Conservation (phyloP, 2,329 filamentous ascomycete species). For the Elsinoe ampelina region DNA sequence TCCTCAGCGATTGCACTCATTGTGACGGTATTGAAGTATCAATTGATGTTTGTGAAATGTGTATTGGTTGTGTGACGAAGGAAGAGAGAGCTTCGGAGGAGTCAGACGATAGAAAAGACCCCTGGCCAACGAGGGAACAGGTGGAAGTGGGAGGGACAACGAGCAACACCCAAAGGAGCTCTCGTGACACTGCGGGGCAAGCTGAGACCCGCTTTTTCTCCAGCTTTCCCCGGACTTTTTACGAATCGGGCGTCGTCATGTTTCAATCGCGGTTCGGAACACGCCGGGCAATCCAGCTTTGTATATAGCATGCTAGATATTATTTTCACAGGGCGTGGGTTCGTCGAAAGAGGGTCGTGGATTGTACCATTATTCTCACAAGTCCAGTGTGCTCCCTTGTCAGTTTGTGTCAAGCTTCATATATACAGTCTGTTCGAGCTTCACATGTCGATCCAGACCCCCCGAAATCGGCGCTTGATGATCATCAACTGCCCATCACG, state of each 20-base stretch:
- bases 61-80: not conserved
- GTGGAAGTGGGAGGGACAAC: not conserved
- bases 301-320: not conserved
- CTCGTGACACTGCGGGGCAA: conserved; percentile 12
- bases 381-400: not conserved
- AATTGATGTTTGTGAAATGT: conserved; percentile 14
- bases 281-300: not conserved
- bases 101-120: not conserved
- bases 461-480: not conserved
- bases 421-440: not conserved
- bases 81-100: conserved; percentile 4
- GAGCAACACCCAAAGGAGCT: not conserved
- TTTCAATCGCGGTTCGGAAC: conserved; percentile 6
- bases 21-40: conserved; percentile 26
- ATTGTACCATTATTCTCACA: not conserved
- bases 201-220: not conserved
- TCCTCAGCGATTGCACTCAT: conserved; percentile 43
- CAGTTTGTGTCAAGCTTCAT: too few relatives aligned
- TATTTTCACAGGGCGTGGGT: not conserved
- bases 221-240: conserved; percentile 7
- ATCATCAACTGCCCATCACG: not conserved
- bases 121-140: not conserved
- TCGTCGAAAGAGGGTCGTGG: not conserved
- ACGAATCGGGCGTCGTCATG: conserved; percentile 1
- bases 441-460: not conserved